A percentile compares a stretch with the other conserved stretches of the same genome.
Evolutionary conservation across 2,329 filamentous ascomycete genomes (phyloP).

Genomic region (Lachnellula arida): DNA sequence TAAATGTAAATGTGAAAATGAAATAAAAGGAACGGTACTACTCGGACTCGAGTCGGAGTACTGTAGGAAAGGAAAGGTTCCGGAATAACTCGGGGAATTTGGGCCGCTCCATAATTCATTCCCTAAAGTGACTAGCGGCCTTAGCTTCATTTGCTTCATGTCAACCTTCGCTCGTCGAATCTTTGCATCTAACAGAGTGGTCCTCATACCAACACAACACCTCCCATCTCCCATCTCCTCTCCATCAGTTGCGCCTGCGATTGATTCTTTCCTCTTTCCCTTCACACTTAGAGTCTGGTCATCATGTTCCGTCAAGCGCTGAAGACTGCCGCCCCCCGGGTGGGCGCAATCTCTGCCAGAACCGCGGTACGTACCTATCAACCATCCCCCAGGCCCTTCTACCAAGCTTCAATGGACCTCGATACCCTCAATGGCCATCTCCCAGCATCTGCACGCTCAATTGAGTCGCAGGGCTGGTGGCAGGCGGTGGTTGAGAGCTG

Average conservation of each 20-base stretch:
- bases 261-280: constrained; percentile 52
- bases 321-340: constrained; percentile 66
- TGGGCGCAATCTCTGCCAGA: constrained; percentile 92
- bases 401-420: constrained; percentile 34
- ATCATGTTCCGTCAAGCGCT: constrained; percentile 65
- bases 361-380: constrained; percentile 79
- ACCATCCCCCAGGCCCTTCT: constrained; percentile 35
- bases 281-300: constrained; percentile 49
- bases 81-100: too few species aligned
- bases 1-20: too few species aligned
- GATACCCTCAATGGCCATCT: constrained; percentile 24
- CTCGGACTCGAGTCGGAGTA: too few species aligned
- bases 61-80: too few species aligned
- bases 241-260: constrained; percentile 62
- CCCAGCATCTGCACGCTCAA: constrained; percentile 38
- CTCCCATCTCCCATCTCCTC: constrained; percentile 49
- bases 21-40: too few species aligned
- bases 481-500: constrained; percentile 37
- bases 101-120: too few species aligned
- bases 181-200: constrained; percentile 18
- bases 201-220: constrained; percentile 28
- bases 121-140: too few species aligned
- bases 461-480: constrained; percentile 24
- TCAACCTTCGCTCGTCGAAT: constrained; percentile 8
- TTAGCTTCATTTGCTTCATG: too few species aligned